phyloP scores from a whole-genome alignment of 306 rosid genomes.

The Sicyos baderoa region DNA sequence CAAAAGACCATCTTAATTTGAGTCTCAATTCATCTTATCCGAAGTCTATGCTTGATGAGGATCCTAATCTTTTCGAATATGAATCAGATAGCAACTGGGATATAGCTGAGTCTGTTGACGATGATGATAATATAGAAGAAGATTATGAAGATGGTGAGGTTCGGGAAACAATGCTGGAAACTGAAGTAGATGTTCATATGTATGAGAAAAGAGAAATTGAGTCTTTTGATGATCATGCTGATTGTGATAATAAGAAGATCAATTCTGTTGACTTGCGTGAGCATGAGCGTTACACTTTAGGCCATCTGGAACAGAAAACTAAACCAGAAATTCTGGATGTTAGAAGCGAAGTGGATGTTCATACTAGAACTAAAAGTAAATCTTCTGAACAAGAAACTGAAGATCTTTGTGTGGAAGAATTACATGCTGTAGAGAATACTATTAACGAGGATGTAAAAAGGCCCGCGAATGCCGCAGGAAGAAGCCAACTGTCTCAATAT shows the following conservation, averaged over 20 bases:
- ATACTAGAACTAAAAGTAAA: conserved; percentile 13
- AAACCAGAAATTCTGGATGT: conserved; percentile 12
- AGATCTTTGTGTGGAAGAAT: conserved; percentile 26
- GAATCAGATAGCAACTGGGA: conserved; percentile 80
- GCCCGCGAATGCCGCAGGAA: conserved; percentile 22
- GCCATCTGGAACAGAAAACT: conserved; percentile 26
- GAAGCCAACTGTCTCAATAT: conserved; percentile 23
- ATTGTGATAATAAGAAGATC: conserved; percentile 29
- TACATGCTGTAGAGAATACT: conserved; percentile 23
- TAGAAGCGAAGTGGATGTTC: conserved; percentile 24
- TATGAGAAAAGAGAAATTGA: conserved; percentile 43
- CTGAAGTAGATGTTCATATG: conserved; percentile 23
- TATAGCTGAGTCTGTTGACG: conserved; percentile 43
- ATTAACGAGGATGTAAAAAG: conserved; percentile 27
- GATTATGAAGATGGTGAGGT: conserved; percentile 91
- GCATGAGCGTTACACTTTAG: conserved; percentile 27
- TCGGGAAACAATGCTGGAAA: conserved; percentile 41
- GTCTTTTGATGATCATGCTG: conserved; percentile 25
- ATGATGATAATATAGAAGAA: conserved; percentile 39
- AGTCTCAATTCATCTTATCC: conserved; percentile 29
- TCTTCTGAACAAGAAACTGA: conserved; percentile 19
- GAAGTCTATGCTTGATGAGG: conserved; percentile 48
- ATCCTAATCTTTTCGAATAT: conserved; percentile 48
- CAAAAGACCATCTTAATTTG: conserved; percentile 28
- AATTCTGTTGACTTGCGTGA: conserved; percentile 29